These are phyloP conservation scores for Aspergillus kassunensis DNA, from an alignment of 495 filamentous ascomycete genomes.

Conservation along the genomic window DNA sequence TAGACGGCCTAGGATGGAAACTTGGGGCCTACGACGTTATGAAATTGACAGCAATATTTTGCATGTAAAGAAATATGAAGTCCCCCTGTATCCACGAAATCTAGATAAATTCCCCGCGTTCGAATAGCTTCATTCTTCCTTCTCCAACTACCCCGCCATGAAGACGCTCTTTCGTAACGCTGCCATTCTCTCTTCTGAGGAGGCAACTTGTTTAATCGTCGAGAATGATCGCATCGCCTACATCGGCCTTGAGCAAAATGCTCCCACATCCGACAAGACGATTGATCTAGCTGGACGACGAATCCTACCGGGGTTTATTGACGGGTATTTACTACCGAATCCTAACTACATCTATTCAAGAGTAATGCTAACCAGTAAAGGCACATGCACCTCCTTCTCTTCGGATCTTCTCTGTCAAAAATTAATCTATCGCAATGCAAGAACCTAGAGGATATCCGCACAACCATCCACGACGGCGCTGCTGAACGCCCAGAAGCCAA, in stretches of 20 bases:
- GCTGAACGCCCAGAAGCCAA: slow-evolving; percentile 37
- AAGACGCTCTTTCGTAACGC: slow-evolving; percentile 19
- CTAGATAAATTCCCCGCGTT: too few species aligned
- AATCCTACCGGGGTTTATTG: slow-evolving; percentile 58
- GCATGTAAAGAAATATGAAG: too few species aligned
- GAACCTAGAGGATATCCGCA: slow-evolving; percentile 48
- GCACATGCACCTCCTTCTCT: slow-evolving; percentile 54
- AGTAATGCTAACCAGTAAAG: slow-evolving; percentile 4
- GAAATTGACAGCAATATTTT: slow-evolving; percentile 1
- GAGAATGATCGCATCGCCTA: slow-evolving; percentile 29
- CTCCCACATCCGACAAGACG: slow-evolving; percentile 5
- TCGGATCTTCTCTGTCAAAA: slow-evolving; percentile 56
- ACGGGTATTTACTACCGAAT: slow-evolving; percentile 42
- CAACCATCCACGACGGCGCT: slow-evolving; percentile 44
- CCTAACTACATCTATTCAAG: not conserved
- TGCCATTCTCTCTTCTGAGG: slow-evolving; percentile 3
- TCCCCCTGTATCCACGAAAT: too few species aligned
- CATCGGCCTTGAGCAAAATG: slow-evolving; percentile 37
- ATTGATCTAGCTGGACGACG: slow-evolving; percentile 42
- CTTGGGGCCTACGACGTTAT: not conserved
- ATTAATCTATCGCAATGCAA: slow-evolving; percentile 49
- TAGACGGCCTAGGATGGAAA: not conserved
- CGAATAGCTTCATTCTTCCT: not conserved
- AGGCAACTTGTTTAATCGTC: slow-evolving; percentile 23
- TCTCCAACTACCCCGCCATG: slow-evolving; percentile 7